phyloP scores from a whole-genome alignment of 129 eudicot species.

The Saposhnikovia divaricata region DNA sequence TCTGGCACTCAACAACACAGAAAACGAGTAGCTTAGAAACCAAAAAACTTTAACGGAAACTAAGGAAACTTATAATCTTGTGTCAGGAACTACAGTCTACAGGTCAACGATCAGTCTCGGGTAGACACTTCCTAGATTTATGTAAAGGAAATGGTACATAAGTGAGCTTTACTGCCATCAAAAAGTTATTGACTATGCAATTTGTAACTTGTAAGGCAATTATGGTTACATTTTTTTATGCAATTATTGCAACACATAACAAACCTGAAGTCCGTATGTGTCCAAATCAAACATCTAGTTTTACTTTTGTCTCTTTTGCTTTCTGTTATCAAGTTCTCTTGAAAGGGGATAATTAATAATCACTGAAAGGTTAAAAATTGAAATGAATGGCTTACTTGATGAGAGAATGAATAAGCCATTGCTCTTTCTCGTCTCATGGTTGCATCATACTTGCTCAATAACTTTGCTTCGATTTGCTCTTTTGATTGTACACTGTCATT shows the following conservation, averaged over 20 bases:
- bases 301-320: not conserved
- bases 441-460: constrained; percentile 75
- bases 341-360: not conserved
- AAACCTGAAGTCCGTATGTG: not conserved
- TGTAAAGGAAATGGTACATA: not conserved
- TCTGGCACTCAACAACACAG: not conserved
- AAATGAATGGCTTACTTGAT: constrained; percentile 57
- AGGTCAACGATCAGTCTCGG: not conserved
- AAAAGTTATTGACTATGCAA: not conserved
- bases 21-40: not conserved
- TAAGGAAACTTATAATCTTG: not conserved
- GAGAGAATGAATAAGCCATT: constrained; percentile 86
- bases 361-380: not conserved
- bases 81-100: not conserved
- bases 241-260: not conserved
- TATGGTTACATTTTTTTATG: not conserved
- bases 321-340: not conserved
- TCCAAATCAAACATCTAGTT: not conserved
- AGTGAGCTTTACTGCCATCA: not conserved
- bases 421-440: constrained; percentile 91
- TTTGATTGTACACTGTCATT: constrained; percentile 70
- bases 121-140: not conserved
- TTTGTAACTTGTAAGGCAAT: not conserved
- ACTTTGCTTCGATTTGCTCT: constrained; percentile 73
- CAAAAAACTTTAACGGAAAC: not conserved